phyloP scores from a whole-genome alignment of 2,329 filamentous ascomycete species.

The Talaromyces piceae region DNA sequence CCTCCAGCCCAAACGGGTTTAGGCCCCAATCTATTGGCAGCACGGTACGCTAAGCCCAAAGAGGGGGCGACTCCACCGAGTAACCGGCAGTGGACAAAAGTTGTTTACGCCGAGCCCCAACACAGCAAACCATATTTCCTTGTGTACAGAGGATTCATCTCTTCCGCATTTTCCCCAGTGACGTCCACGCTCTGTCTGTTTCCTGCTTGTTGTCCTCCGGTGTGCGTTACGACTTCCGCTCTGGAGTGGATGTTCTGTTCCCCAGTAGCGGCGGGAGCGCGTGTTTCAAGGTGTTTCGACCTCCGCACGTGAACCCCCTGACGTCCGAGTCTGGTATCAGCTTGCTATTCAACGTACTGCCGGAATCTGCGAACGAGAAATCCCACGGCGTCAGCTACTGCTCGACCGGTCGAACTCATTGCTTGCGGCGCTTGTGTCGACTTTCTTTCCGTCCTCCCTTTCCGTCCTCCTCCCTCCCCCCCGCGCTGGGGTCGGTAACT shows the following conservation, averaged over 20 bases:
- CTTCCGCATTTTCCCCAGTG: constrained; percentile 7
- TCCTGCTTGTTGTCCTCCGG: background rate
- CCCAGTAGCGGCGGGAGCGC: background rate
- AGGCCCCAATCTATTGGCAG: constrained; percentile 8
- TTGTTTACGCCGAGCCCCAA: constrained; percentile 9
- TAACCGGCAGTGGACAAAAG: constrained; percentile 5
- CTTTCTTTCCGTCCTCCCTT: background rate
- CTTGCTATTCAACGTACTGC: constrained; percentile 4
- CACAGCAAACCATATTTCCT: background rate
- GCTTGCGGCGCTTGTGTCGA: background rate
- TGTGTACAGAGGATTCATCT: no score
- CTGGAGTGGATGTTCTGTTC: constrained; percentile 2
- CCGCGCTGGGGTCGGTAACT: constrained; percentile 9
- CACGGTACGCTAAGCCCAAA: constrained; percentile 2
- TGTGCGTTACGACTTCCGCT: background rate
- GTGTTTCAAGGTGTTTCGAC: constrained; percentile 11
- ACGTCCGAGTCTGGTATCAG: constrained; percentile 5
- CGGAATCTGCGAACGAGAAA: background rate
- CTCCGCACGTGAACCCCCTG: constrained; percentile 13
- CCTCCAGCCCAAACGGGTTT: background rate
- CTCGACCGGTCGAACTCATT: background rate
- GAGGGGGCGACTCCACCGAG: constrained; percentile 4
- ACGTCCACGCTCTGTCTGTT: constrained; percentile 5
- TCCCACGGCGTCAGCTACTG: background rate
- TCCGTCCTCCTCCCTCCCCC: constrained; percentile 2